Conservation (phyloP, 139 green algal species). For the Volvox reticuliferus region DNA sequence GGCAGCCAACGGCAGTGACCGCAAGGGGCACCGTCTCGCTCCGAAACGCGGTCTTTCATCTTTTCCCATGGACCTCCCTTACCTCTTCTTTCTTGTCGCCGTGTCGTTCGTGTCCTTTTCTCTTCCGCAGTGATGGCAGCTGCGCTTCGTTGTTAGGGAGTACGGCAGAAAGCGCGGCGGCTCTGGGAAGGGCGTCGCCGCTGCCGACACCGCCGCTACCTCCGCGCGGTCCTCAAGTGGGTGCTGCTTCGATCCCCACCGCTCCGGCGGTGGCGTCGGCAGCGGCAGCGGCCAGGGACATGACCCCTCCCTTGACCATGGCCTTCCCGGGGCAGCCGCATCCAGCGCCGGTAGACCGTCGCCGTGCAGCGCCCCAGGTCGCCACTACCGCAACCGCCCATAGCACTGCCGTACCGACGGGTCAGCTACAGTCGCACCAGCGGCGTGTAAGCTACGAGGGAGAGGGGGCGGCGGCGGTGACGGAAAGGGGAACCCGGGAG, state of each 20-base stretch:
- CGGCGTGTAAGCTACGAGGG: constrained; percentile 7
- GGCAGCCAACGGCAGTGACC: too few species aligned
- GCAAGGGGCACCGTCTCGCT: too few species aligned
- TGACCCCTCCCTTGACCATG: not conserved
- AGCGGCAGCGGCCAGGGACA: not conserved
- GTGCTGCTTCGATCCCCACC: not conserved
- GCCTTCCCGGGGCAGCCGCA: not conserved
- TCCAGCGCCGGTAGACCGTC: not conserved
- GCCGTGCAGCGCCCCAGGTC: not conserved
- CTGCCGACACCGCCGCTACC: not conserved
- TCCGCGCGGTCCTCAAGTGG: not conserved
- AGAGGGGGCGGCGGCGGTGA: not conserved
- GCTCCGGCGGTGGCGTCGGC: too few species aligned
- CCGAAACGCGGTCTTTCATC: too few species aligned
- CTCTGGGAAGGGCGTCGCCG: too few species aligned
- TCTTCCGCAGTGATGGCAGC: not conserved
- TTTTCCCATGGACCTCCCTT: too few species aligned
- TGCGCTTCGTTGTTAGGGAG: not conserved
- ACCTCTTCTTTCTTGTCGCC: too few species aligned
- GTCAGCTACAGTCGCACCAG: not conserved
- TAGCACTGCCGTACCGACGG: not conserved
- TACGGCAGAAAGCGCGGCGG: too few species aligned
- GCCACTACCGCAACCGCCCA: not conserved
- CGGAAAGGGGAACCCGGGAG: not conserved
- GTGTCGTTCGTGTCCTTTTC: too few species aligned